These are phyloP conservation scores for Cyclocybe aegerita DNA, from an alignment of 768 basidiomycete species.

Conservation along the genomic window DNA sequence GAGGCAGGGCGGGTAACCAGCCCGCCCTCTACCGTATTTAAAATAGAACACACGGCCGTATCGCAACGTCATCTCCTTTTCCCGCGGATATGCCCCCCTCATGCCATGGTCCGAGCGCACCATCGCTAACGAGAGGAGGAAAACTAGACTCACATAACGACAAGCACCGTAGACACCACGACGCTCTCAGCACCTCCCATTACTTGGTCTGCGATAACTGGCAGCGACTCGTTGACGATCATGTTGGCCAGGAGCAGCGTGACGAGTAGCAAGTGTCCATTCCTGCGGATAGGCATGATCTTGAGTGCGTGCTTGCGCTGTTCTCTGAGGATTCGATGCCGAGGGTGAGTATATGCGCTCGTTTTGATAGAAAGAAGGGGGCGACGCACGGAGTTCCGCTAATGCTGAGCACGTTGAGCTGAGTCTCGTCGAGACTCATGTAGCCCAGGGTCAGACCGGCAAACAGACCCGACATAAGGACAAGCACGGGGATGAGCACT, in stretches of 20 bases:
- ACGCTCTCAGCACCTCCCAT: constrained; percentile 82
- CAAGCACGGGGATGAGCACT: constrained; percentile 79
- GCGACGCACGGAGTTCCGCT: constrained; percentile 74
- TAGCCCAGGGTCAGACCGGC: constrained; percentile 91
- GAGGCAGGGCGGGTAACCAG: too few relatives aligned
- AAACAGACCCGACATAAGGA: constrained; percentile 81
- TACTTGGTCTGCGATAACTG: constrained; percentile 77
- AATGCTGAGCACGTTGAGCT: constrained; percentile 83
- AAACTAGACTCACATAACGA: constrained; percentile 76
- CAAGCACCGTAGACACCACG: constrained; percentile 78
- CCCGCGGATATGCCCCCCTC: neutral
- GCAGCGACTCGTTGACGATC: constrained; percentile 89
- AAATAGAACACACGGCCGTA: too few relatives aligned
- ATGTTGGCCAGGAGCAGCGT: constrained; percentile 86
- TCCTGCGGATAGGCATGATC: constrained; percentile 83
- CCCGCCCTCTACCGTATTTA: too few relatives aligned
- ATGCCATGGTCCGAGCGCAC: neutral
- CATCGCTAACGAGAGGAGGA: neutral
- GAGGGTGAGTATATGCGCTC: too few relatives aligned
- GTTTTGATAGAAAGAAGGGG: neutral
- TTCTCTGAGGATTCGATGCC: constrained; percentile 38
- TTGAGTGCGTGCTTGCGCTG: constrained; percentile 81
- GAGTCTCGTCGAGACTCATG: constrained; percentile 91
- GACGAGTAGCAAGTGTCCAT: constrained; percentile 81
- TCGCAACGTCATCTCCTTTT: too few relatives aligned